Evolutionary conservation across 116 monocot species (phyloP), one percentile per base, ranked within the genome.

Genomic region (Papilionanthe hybrid): DNA sequence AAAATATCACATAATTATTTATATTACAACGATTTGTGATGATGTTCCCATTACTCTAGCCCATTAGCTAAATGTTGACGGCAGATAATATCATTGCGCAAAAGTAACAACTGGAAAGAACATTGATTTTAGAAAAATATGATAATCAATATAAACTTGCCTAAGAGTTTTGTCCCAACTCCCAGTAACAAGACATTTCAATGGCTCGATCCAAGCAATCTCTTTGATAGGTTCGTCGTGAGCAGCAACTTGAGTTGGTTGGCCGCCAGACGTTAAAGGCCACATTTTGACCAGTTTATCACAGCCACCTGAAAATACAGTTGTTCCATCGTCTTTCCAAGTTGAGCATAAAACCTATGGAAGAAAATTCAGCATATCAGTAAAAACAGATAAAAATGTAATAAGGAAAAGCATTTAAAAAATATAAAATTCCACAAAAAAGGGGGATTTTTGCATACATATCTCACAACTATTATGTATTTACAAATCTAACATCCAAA

Each of bases 281-380:
- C 98, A 99, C 98, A 99, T 99, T 75, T 99, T 94, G 0, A 89
- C 98, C 32, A 86, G 85, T 84, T 98, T 98, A 87, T 98, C 98
- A 78, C 98, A 98, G 37, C 94, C 98, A 80, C 88, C 98, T 50
- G 98, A 85, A 84, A 98, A 98, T 37, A 98, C 94, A 72, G 91
- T 93, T 67, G 91, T 91, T 32, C 93, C 98, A 85, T 99, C 95
- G 75, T 99, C 95, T 80, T 99, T 99, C 98, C 98, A 99, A 72
- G 98, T 79, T 12, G 98, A 99, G 85, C 98, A 99, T 68, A 99
- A 67, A 41, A 95, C 98, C 98, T 99, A 43, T 0, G 44, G 74
- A 65, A 63, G 18, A 82, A 75, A 73, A 79, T 30, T 47, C 65
- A 53, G 30, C 15, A 49, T 49, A 5, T 20, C 27, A 75, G 49